phyloP scores from a whole-genome alignment of 1,284 basidiomycete genomes.

The Fomitopsis betulina region DNA sequence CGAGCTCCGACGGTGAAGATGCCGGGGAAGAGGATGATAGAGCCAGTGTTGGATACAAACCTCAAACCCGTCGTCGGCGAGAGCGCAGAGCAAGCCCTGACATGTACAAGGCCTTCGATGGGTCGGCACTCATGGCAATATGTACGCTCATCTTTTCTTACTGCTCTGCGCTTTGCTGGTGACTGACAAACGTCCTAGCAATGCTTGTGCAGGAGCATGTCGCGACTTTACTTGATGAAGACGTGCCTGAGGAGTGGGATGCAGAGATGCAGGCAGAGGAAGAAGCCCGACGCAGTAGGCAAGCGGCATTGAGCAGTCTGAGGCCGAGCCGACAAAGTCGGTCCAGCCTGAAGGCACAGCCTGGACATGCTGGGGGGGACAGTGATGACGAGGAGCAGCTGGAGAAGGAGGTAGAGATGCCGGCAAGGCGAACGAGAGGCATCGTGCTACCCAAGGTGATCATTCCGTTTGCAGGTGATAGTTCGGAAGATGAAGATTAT shows the following conservation, averaged over 20 bases:
- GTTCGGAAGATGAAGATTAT: slow-evolving; percentile 6
- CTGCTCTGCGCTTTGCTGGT: neutral
- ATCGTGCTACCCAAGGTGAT: neutral
- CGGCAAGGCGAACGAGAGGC: neutral
- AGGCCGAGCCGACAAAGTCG: neutral
- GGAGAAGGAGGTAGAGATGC: slow-evolving; percentile 5
- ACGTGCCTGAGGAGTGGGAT: slow-evolving; percentile 41
- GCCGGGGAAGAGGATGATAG: slow-evolving; percentile 5
- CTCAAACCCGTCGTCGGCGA: slow-evolving; percentile 7
- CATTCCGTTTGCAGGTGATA: slow-evolving; percentile 9
- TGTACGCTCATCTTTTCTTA: slow-evolving; percentile 35
- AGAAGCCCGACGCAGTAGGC: slow-evolving; percentile 3
- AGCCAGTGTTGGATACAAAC: slow-evolving; percentile 9
- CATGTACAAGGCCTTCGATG: slow-evolving; percentile 73
- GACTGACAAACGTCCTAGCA: slow-evolving; percentile 32
- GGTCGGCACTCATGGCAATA: slow-evolving; percentile 65
- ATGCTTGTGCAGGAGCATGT: slow-evolving; percentile 68
- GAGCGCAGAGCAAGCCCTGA: slow-evolving; percentile 35
- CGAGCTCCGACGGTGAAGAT: slow-evolving; percentile 3
- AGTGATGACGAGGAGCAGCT: neutral
- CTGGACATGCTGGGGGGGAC: slow-evolving; percentile 10
- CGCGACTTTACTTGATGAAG: slow-evolving; percentile 34
- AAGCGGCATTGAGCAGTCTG: slow-evolving; percentile 2
- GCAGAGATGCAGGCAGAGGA: slow-evolving; percentile 17
- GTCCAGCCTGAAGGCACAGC: slow-evolving; percentile 1